phyloP scores from a whole-genome alignment of 768 basidiomycete genomes.

The Butyriboletus loyo region DNA sequence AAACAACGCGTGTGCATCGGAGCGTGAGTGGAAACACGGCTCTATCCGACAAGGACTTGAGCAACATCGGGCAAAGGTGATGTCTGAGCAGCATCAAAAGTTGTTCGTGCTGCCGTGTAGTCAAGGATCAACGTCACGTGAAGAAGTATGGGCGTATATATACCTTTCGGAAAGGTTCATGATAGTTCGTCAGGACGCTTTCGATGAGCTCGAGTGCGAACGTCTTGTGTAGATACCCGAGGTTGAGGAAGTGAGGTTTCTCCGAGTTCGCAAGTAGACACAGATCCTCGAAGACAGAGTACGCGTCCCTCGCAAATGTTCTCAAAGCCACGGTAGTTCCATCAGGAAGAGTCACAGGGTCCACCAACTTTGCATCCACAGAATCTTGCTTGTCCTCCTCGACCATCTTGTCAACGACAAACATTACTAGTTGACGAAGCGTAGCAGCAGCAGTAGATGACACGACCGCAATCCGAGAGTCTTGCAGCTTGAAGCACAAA shows the following conservation, averaged over 20 bases:
- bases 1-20: slow-evolving; percentile 90
- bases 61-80: slow-evolving; percentile 85
- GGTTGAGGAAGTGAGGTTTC: slow-evolving; percentile 75
- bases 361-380: slow-evolving; percentile 12
- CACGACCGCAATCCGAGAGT: slow-evolving; percentile 93
- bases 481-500: slow-evolving; percentile 94
- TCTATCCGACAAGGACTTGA: slow-evolving; percentile 80
- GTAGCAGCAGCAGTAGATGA: slow-evolving; percentile 97
- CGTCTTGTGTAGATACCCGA: slow-evolving; percentile 83
- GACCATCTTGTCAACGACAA: slow-evolving; percentile 92
- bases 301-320: slow-evolving; percentile 81
- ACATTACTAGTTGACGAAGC: slow-evolving; percentile 94
- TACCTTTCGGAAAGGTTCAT: slow-evolving; percentile 80
- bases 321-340: slow-evolving; percentile 61
- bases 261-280: slow-evolving; percentile 85
- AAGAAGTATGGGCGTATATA: slow-evolving; percentile 9
- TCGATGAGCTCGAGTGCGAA: slow-evolving; percentile 97
- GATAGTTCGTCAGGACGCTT: slow-evolving; percentile 92
- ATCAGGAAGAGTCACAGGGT: slow-evolving; percentile 60
- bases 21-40: slow-evolving; percentile 85
- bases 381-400: slow-evolving; percentile 59
- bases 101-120: slow-evolving; percentile 61
- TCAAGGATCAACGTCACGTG: background rate
- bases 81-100: slow-evolving; percentile 83
- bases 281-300: slow-evolving; percentile 87